Evolutionary conservation across 169 alveolate genomes (phyloP).

Genomic region (Plasmodium adleri): DNA sequence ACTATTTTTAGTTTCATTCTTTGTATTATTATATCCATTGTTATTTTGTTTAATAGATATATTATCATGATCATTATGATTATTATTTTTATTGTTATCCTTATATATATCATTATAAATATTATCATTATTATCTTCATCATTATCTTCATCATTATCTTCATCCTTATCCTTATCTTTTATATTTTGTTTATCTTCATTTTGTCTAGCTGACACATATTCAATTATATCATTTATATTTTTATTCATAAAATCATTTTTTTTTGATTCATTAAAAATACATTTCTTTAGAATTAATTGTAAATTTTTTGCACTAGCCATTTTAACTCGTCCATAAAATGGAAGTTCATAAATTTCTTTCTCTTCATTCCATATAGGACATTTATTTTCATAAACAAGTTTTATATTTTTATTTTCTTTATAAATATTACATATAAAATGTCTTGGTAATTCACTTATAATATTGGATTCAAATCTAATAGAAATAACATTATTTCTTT

Average conservation of each 20-base stretch:
- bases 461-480: slow-evolving; percentile 71
- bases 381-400: slow-evolving; percentile 73
- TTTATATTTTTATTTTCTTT: slow-evolving; percentile 58
- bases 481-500: slow-evolving; percentile 54
- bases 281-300: slow-evolving; percentile 80
- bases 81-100: background rate
- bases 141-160: too few species aligned
- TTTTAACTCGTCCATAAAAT: slow-evolving; percentile 81
- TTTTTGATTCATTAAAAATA: slow-evolving; percentile 24
- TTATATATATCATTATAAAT: background rate
- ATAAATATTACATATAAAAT: slow-evolving; percentile 68
- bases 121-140: background rate
- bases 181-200: background rate
- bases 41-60: background rate
- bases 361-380: slow-evolving; percentile 81
- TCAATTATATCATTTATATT: slow-evolving; percentile 72
- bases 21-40: background rate
- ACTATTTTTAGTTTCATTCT: background rate
- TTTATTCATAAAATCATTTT: slow-evolving; percentile 29
- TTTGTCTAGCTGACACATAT: slow-evolving; percentile 21
- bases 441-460: slow-evolving; percentile 74
- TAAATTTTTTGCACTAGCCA: slow-evolving; percentile 84
- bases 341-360: slow-evolving; percentile 82
- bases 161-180: background rate
- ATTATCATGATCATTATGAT: background rate